Evolutionary conservation across 2,329 filamentous ascomycete species (phyloP).

Genomic region (Scopulariopsis brevicaulis): DNA sequence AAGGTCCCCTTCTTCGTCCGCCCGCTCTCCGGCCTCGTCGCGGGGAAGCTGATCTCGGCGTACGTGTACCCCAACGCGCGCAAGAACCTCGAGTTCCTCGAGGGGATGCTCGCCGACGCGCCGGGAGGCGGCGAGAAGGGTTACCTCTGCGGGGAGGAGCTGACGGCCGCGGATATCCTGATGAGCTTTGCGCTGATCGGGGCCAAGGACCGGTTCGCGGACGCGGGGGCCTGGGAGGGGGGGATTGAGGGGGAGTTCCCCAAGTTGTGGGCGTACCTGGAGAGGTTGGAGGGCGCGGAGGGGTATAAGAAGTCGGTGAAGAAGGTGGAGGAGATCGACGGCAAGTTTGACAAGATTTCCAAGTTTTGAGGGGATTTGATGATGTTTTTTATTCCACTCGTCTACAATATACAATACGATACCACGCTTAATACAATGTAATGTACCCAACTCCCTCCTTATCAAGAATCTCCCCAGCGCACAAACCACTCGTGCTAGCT

Average conservation of each 20-base stretch:
- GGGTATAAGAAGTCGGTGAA: conserved; percentile 1
- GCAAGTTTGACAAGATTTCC: not conserved
- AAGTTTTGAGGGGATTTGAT: not conserved
- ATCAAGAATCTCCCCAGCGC: not conserved
- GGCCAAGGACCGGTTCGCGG: conserved; percentile 24
- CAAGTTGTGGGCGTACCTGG: conserved; percentile 33
- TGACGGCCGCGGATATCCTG: conserved; percentile 42
- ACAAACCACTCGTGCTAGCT: no score
- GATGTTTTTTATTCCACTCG: not conserved
- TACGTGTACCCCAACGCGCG: conserved; percentile 26
- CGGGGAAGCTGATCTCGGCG: conserved; percentile 21
- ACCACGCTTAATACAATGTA: not conserved
- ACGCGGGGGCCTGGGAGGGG: conserved; percentile 28
- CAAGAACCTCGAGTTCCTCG: conserved; percentile 35
- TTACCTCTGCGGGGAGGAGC: conserved; percentile 36
- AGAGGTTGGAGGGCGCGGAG: conserved; percentile 23
- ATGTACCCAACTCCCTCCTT: not conserved
- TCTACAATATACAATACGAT: not conserved
- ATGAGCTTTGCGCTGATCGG: conserved; percentile 40
- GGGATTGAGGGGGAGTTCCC: conserved; percentile 28
- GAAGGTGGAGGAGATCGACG: conserved; percentile 5
- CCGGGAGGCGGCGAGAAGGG: conserved; percentile 16
- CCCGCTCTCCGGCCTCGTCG: conserved; percentile 35
- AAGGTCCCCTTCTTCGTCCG: conserved; percentile 40
- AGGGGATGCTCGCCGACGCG: conserved; percentile 34